phyloP scores from a whole-genome alignment of 2,329 filamentous ascomycete genomes.

The Aureobasidium namibiae region DNA sequence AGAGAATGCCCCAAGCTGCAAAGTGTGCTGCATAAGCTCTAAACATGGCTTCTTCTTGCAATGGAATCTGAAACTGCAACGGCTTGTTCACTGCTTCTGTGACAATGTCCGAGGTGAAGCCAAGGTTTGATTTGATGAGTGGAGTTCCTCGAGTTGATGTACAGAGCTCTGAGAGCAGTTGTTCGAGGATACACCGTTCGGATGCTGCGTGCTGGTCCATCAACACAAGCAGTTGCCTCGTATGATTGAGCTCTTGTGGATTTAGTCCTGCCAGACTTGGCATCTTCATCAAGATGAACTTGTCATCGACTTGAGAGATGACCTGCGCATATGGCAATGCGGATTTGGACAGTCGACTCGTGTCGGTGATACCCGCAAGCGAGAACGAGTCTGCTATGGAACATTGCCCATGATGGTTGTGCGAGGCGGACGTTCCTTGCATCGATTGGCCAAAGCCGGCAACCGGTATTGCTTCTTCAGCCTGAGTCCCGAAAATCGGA shows the following conservation, averaged over 20 bases:
- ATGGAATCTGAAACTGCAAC: conserved; percentile 57
- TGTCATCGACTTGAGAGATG: conserved; percentile 76
- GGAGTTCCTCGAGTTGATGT: conserved; percentile 17
- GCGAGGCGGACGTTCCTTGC: background rate
- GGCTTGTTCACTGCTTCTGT: conserved; percentile 38
- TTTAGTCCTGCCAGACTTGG: conserved; percentile 8
- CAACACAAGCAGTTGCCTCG: conserved; percentile 49
- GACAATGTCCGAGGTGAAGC: conserved; percentile 24
- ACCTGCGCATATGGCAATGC: conserved; percentile 54
- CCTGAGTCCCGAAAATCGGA: conserved; percentile 57
- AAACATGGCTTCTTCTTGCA: conserved; percentile 54
- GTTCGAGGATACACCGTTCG: conserved; percentile 74
- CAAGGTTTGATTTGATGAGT: conserved; percentile 25
- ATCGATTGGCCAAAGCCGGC: background rate
- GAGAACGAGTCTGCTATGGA: conserved; percentile 13
- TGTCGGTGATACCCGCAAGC: conserved; percentile 13
- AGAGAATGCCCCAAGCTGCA: conserved; percentile 64
- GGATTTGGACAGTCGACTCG: conserved; percentile 49
- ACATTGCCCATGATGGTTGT: background rate
- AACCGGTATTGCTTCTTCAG: conserved; percentile 22
- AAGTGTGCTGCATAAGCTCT: conserved; percentile 49
- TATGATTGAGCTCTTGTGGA: background rate
- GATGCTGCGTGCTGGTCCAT: conserved; percentile 94
- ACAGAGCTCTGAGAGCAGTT: conserved; percentile 55
- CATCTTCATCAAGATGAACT: conserved; percentile 72